Evolutionary conservation across 352 stramenopile genomes (phyloP), one percentile per base, ranked within the genome.

Genomic region (Phytophthora europaea): DNA sequence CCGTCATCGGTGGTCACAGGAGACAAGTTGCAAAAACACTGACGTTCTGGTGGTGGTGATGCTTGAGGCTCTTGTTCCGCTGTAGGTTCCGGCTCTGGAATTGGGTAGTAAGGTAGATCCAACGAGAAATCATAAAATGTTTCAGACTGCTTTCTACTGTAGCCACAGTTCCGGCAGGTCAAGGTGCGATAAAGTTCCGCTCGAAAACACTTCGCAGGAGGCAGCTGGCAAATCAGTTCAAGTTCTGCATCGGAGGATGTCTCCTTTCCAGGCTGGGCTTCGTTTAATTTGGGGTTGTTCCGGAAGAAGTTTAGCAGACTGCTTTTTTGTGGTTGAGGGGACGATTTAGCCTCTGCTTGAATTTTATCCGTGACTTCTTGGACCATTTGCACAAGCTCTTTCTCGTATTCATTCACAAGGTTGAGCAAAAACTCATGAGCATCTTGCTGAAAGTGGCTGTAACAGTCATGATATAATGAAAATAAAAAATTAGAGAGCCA

Each of bases 71-170:
- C 76, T 52, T 76, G 60, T 31, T 82, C 76, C 2, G 68, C 76
- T 12, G 57, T 76, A 6, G 72, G 72, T 51, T 82, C 55, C 55
- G 61, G 59, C 34, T 75, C 65, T 36, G 59, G 63, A 53, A 62
- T 47, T n/a, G 67, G 55, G 45, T 73, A 61, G 59, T 86, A 83
- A 22, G 90, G 89, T 13, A 97, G 61, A 75, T 97, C 90, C 16
- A 97, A 70, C 4, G 90, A 96, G 63, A 97, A 94, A 57, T 97
- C 89, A 59, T 94, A 94, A 65, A 96, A 97, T 38, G 81, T 87
- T 66, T 97, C 90, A 8, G 88, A 72, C 61, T 94, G 79, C 57
- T 90, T 90, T 26, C 90, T 85, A 28, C 78, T 94, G 80, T 95
- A 96, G 13, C 78, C 76, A 72, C 90, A 97, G 28, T 78, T 89